Percentiles rank a stretch among this genome's conserved stretches.
Conservation (phyloP, 2,329 filamentous ascomycete species). For the Clarireedia paspali region DNA sequence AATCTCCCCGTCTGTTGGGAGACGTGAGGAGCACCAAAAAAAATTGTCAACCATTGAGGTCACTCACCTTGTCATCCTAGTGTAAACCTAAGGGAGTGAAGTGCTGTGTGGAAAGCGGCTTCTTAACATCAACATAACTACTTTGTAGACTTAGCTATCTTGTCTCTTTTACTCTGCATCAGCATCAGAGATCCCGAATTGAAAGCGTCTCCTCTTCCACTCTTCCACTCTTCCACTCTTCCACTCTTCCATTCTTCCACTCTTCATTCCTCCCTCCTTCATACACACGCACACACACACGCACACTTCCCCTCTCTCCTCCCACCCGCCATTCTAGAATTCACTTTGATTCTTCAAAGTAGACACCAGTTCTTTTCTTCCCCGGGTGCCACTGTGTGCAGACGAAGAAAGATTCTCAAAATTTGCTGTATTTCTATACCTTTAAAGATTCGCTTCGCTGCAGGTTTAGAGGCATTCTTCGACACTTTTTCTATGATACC, state of each 20-base stretch:
- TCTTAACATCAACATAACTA: background rate
- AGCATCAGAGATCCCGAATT: background rate
- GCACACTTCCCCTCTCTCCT: background rate
- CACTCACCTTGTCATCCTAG: constrained; percentile 4
- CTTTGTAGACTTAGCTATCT: background rate
- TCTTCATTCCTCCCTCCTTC: too few relatives aligned
- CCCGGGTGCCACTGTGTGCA: background rate
- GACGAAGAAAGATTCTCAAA: background rate
- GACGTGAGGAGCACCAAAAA: constrained; percentile 2
- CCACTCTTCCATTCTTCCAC: background rate
- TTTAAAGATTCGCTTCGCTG: background rate
- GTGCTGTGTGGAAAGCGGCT: background rate
- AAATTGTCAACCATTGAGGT: constrained; percentile 7
- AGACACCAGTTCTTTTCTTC: constrained; percentile 1
- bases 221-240: background rate
- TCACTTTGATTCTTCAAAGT: constrained; percentile 2
- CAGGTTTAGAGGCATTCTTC: constrained; percentile 1
- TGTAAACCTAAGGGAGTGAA: background rate
- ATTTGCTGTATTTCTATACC: background rate
- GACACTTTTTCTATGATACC: constrained; percentile 12
- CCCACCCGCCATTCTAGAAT: background rate
- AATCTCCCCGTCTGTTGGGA: constrained; percentile 8
- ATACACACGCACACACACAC: too few relatives aligned
- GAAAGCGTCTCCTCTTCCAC: background rate
- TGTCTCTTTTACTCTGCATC: background rate